phyloP scores from a whole-genome alignment of 2,329 filamentous ascomycete genomes.

The Microdochium bolleyi region DNA sequence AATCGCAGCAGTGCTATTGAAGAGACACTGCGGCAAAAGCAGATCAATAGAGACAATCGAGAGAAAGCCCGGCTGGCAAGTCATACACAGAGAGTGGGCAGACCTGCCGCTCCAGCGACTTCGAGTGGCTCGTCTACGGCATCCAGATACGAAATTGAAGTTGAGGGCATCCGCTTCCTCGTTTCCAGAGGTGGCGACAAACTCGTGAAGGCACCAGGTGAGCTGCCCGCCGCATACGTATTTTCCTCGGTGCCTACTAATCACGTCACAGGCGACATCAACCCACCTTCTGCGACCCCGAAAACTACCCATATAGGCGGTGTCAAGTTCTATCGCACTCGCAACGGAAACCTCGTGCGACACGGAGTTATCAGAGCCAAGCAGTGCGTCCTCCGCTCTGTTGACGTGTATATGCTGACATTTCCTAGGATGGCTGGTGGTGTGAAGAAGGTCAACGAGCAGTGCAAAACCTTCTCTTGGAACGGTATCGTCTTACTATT shows the following conservation, averaged over 20 bases:
- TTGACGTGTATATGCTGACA: slow-evolving; percentile 27
- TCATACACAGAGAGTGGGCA: background rate
- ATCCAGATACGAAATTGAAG: slow-evolving; percentile 50
- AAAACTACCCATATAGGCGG: slow-evolving; percentile 67
- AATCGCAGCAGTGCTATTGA: slow-evolving; percentile 64
- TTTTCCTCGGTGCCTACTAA: slow-evolving; percentile 15
- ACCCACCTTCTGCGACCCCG: slow-evolving; percentile 60
- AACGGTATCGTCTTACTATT: slow-evolving; percentile 53
- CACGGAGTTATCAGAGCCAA: slow-evolving; percentile 67
- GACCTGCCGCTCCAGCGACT: background rate
- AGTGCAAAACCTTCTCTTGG: slow-evolving; percentile 65
- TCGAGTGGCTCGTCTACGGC: slow-evolving; percentile 17
- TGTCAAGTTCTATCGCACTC: slow-evolving; percentile 77
- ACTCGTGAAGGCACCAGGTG: slow-evolving; percentile 66
- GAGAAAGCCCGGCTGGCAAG: slow-evolving; percentile 35
- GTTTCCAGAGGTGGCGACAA: slow-evolving; percentile 76
- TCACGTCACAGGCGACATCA: slow-evolving; percentile 42
- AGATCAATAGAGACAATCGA: slow-evolving; percentile 41
- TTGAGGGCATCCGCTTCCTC: slow-evolving; percentile 67
- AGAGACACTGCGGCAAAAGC: slow-evolving; percentile 53
- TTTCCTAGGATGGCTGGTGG: slow-evolving; percentile 36
- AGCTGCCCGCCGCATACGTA: slow-evolving; percentile 19
- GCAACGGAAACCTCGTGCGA: slow-evolving; percentile 79
- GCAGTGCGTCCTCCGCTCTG: slow-evolving; percentile 48
- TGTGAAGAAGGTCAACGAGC: slow-evolving; percentile 62